Percentiles rank a stretch among this genome's conserved stretches.
Conservation (phyloP, 257 asterid genomes). For the Solanum appendiculatum region DNA sequence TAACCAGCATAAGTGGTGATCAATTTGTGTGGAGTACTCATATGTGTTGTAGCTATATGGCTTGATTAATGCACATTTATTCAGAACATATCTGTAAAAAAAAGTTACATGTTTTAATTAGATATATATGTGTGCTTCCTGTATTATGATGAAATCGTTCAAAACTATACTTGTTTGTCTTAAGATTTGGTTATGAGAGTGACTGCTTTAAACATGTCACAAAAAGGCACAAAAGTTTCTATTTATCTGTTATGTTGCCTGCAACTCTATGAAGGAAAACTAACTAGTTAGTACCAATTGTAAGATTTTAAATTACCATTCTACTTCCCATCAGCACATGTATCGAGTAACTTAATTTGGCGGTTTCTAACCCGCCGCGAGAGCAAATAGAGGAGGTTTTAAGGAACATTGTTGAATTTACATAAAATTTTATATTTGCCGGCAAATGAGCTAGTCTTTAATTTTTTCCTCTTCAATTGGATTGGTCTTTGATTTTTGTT, state of each 20-base stretch:
- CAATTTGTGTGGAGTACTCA: background rate
- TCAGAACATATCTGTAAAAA: background rate
- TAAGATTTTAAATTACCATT: background rate
- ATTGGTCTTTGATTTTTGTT: too few species aligned
- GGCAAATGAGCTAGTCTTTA: too few species aligned
- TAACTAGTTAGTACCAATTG: background rate
- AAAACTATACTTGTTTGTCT: background rate
- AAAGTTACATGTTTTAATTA: background rate
- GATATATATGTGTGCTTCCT: background rate
- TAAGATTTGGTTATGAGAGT: background rate
- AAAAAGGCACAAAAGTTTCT: background rate
- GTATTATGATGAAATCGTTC: background rate
- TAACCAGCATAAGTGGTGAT: background rate
- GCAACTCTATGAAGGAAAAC: background rate
- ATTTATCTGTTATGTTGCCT: too few species aligned
- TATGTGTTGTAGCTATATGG: background rate
- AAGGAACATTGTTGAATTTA: too few species aligned
- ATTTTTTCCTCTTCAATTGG: too few species aligned
- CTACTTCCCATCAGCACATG: too few species aligned
- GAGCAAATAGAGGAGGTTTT: background rate
- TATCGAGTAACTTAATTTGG: too few species aligned
- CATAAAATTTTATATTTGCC: too few species aligned
- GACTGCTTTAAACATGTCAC: background rate
- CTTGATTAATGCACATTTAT: background rate
- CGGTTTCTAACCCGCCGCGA: too few species aligned